These are phyloP conservation scores for Pilaira anomala DNA, from an alignment of 192 early-diverging fungal genomes.

Conservation along the genomic window DNA sequence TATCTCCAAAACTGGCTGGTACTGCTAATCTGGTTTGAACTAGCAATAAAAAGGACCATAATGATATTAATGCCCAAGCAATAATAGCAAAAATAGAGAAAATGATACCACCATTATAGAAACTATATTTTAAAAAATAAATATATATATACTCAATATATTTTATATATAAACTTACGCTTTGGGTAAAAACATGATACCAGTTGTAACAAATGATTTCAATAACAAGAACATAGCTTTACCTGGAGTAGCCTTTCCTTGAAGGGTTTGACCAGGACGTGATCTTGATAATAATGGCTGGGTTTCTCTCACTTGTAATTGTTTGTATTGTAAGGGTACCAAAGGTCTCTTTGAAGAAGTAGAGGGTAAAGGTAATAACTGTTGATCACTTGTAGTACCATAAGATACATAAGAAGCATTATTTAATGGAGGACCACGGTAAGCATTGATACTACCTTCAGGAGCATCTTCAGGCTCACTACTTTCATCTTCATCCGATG, in stretches of 20 bases:
- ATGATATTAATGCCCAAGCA: conserved; percentile 57
- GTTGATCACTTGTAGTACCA: background rate
- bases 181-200: conserved; percentile 38
- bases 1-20: conserved; percentile 68
- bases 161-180: conserved; percentile 16
- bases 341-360: background rate
- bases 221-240: conserved; percentile 77
- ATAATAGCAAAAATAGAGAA: conserved; percentile 61
- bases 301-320: conserved; percentile 23
- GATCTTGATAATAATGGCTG: conserved; percentile 29
- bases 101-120: conserved; percentile 60
- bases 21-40: conserved; percentile 60
- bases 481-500: conserved; percentile 11
- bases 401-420: conserved; percentile 4
- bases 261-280: conserved; percentile 23
- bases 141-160: background rate
- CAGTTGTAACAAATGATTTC: conserved; percentile 66
- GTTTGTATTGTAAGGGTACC: conserved; percentile 22
- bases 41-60: conserved; percentile 64
- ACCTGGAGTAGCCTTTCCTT: conserved; percentile 59
- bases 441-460: conserved; percentile 12
- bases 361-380: conserved; percentile 8
- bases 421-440: conserved; percentile 7
- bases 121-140: conserved; percentile 31
- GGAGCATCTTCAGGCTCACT: conserved; percentile 2